Percentiles rank a stretch among this genome's conserved stretches.
phyloP scores from a whole-genome alignment of 129 eudicot genomes.

The Rutidosis leptorrhynchoides region DNA sequence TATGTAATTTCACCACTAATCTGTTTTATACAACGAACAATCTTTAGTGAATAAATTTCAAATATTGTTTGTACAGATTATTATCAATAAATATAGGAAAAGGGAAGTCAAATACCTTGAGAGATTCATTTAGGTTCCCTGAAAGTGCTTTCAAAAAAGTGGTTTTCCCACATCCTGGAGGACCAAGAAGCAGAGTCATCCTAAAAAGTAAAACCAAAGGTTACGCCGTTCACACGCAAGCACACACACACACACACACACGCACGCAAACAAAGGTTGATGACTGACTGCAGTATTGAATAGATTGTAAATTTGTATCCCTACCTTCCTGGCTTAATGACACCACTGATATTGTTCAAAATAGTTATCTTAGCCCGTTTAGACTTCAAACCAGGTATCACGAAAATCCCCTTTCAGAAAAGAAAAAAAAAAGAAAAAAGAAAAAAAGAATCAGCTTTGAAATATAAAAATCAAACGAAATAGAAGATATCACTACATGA shows the following conservation, averaged over 20 bases:
- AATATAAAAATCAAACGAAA: not conserved
- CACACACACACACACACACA: too few relatives aligned
- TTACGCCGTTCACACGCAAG: too few relatives aligned
- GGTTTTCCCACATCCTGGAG: slow-evolving; percentile 73
- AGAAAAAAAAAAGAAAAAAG: not conserved
- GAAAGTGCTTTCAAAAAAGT: slow-evolving; percentile 48
- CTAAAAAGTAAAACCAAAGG: slow-evolving; percentile 22
- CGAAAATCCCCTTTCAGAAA: slow-evolving; percentile 38
- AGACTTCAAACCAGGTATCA: slow-evolving; percentile 50
- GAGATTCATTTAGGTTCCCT: slow-evolving; percentile 47
- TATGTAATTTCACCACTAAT: slow-evolving; percentile 45
- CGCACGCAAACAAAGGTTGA: too few relatives aligned
- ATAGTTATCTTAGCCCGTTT: slow-evolving; percentile 50
- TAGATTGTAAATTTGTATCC: not conserved
- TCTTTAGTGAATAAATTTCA: slow-evolving; percentile 6
- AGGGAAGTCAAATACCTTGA: slow-evolving; percentile 35
- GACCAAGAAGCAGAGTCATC: slow-evolving; percentile 72
- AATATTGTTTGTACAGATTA: slow-evolving; percentile 7
- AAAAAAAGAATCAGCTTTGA: not conserved
- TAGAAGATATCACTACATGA: not conserved
- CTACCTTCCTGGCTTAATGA: slow-evolving; percentile 80
- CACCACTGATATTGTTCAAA: slow-evolving; percentile 59
- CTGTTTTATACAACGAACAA: slow-evolving; percentile 18
- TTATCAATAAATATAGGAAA: not conserved
- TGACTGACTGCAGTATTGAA: slow-evolving; percentile 3